phyloP scores from a whole-genome alignment of 1,284 basidiomycete genomes.

The Fistulinella cinereoalba region DNA sequence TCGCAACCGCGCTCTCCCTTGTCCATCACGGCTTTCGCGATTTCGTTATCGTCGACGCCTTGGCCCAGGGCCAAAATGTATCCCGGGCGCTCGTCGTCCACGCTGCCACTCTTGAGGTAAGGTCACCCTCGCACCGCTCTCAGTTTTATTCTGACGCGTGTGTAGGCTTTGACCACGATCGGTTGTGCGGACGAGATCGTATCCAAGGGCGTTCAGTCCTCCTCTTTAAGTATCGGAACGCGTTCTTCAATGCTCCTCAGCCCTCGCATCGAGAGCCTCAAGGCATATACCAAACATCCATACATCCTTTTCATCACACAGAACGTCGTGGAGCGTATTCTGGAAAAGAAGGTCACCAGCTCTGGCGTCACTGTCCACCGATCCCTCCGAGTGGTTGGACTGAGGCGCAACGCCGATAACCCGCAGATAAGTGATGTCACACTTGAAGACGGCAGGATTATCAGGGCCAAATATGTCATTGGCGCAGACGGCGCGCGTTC shows the following conservation, averaged over 20 bases:
- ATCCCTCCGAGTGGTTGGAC: slow-evolving; percentile 26
- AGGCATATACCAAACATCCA: slow-evolving; percentile 43
- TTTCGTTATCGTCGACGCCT: slow-evolving; percentile 47
- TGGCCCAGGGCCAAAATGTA: slow-evolving; percentile 28
- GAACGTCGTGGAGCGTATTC: slow-evolving; percentile 43
- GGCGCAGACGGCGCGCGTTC: slow-evolving; percentile 59
- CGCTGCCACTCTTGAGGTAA: slow-evolving; percentile 44
- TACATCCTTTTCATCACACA: slow-evolving; percentile 48
- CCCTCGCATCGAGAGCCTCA: slow-evolving; percentile 35
- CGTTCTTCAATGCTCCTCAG: slow-evolving; percentile 29
- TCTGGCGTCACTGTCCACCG: slow-evolving; percentile 24
- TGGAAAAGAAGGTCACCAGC: slow-evolving; percentile 37
- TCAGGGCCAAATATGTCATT: slow-evolving; percentile 49
- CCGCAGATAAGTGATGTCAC: slow-evolving; percentile 37
- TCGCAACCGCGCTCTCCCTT: slow-evolving; percentile 21
- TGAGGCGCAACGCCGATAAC: slow-evolving; percentile 28
- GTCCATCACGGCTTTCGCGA: slow-evolving; percentile 42
- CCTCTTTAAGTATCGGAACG: slow-evolving; percentile 31
- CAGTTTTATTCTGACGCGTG: too few species aligned
- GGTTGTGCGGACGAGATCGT: slow-evolving; percentile 43
- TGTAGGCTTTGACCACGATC: too few species aligned
- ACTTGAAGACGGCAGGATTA: slow-evolving; percentile 49
- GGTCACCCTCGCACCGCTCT: not conserved
- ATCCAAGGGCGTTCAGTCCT: slow-evolving; percentile 37
- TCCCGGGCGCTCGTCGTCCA: slow-evolving; percentile 45